Evolutionary conservation across 495 filamentous ascomycete species (phyloP).

Genomic region (Jackrogersella multiformis): DNA sequence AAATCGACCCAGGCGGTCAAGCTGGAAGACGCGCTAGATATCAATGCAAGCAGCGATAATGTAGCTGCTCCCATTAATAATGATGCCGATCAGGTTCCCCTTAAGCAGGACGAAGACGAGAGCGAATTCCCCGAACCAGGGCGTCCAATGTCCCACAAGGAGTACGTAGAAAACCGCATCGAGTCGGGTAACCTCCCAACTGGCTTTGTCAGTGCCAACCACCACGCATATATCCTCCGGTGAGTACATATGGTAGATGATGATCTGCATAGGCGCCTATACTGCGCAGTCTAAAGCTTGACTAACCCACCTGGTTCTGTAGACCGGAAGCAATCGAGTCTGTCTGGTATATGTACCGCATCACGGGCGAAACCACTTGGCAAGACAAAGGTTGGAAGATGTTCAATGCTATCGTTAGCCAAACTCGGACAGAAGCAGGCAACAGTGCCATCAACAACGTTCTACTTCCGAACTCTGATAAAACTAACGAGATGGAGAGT

Average conservation of each 20-base stretch:
- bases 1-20: neutral
- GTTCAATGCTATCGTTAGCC: constrained; percentile 76
- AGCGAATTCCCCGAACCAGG: constrained; percentile 39
- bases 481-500: constrained; percentile 66
- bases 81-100: constrained; percentile 38
- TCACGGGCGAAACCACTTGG: constrained; percentile 83
- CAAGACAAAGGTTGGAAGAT: constrained; percentile 90
- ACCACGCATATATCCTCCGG: constrained; percentile 79
- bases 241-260: constrained; percentile 45
- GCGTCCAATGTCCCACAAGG: constrained; percentile 66
- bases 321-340: constrained; percentile 95
- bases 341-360: constrained; percentile 94
- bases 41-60: constrained; percentile 31
- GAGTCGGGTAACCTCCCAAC: constrained; percentile 68
- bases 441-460: constrained; percentile 82
- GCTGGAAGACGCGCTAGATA: constrained; percentile 26
- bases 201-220: constrained; percentile 69
- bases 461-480: constrained; percentile 49
- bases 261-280: neutral
- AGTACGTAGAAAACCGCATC: constrained; percentile 69
- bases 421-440: constrained; percentile 72
- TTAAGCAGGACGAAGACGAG: constrained; percentile 34
- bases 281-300: neutral
- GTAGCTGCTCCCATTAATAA: constrained; percentile 8
- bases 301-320: constrained; percentile 23